Evolutionary conservation across 129 eudicot genomes (phyloP), one percentile per base, ranked within the genome.

Genomic region (Escallonia rubra): DNA sequence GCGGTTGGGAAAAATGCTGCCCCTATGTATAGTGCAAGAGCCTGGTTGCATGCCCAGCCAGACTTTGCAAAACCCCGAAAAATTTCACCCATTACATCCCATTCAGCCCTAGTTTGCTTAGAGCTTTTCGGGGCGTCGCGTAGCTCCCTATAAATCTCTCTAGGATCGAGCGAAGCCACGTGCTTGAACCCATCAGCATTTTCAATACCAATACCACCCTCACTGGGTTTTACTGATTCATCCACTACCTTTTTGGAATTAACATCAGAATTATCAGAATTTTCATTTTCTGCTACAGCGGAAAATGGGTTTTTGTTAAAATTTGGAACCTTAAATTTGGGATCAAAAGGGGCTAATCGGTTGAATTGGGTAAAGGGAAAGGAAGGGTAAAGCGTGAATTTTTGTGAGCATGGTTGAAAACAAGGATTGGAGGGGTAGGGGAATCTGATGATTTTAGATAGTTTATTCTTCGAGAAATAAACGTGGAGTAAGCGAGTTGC

Each of bases 1-100:
- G 97, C 99, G 34, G 85, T 75, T 7, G 97, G 90, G 71, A 82
- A 94, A 89, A 85, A 80, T 0, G 84, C 75, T 2, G 96, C 90
- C 68, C 90, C 73, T 11, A 94, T 89, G 49, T 94, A 94, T 12
- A 94, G 80, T 6, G 90, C 97, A 62, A 94, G 78, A 34, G 99
- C 96, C 74, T 94, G 99, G 74, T 89, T 85, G 10, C 84, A 66
- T 45, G 97, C 97, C 99, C 99, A 94, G 57, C 88, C 80, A 1
- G 99, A 94, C 52, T 41, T 76, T 3, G 78, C 61, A 73, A 89
- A 89, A 54, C 75, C 47, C 55, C 63, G 4, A 57, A 94, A 87
- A 41, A 89, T 67, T 65, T 89, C 96, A 10, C 4, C 34, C 60
- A 94, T 53, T 43, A 59, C 38, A 14, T 81, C 78, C 78, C 78